Base-by-base conservation (phyloP, 139 green algal genomes). In the Cymbomonas tetramitiformis region DNA sequence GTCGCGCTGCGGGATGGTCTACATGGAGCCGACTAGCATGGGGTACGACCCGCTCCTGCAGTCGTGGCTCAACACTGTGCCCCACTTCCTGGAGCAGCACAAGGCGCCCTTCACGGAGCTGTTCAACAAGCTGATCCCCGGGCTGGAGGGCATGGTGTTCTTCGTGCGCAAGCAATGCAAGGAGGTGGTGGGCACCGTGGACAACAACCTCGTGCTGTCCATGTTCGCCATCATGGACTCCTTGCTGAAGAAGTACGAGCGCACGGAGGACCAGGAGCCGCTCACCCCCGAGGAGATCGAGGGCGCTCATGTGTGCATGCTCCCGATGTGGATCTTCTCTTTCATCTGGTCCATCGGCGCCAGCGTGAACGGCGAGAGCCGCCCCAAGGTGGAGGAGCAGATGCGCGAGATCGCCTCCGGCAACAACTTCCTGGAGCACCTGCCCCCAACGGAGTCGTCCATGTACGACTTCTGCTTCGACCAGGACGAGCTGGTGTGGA, bases 1-100 rank as follows among this genome's bases (percentile, higher is more conserved):
- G 19, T 75, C 68, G 10, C 75, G 79, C 36, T 85, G 79, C 54
- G 81, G 81, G 58, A 88, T 88, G 81, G 77, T 88, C 18, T 90
- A 87, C 71, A 79, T 91, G 74, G 83, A 91, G 60, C 81, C 83
- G 26, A 62, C 57, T 4, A 67, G 79, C 1, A 60, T 87, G 49
- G 79, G 79, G 24, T 41, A 81, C 10, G 62, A 81, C 41, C 77
- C 83, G 9, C 65, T 87, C 36, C 67, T 86, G 23, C 39, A 59
- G 12, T 80, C 62, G 18, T 91, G 81, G 79, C 67, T 89, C 26
- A 48, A 51, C 3, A 39, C 44, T 2, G 67, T 91, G 54, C 69
- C 75, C 2, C 10, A 77, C 24, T 9, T 30, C 2, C n/a, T 48
- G 10, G 32, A 61, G 6, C 54, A 50, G 41, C 49, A 68, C 33